Evolutionary conservation across 768 basidiomycete genomes (phyloP).

Genomic region (Mycena filopes): DNA sequence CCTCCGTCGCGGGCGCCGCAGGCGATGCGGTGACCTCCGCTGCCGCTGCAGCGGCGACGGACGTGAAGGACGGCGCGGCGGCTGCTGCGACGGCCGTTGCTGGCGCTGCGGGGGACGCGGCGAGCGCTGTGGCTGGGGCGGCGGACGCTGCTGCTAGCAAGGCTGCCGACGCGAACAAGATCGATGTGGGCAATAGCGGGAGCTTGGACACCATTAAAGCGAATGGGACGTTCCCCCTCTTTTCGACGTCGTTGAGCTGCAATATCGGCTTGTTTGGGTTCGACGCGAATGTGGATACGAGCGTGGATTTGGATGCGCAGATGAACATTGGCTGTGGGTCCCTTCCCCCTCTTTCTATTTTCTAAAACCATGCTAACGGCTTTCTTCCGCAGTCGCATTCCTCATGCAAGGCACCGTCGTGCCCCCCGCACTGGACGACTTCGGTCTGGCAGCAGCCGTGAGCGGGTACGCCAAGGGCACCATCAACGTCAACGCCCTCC

Average conservation of each 20-base stretch:
- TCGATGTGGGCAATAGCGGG: conserved; percentile 4
- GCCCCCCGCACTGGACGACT: conserved; percentile 1
- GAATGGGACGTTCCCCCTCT: conserved; percentile 13
- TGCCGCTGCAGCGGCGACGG: too few relatives aligned
- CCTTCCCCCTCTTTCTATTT: neutral
- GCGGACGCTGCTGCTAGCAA: neutral
- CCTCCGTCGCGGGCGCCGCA: too few relatives aligned
- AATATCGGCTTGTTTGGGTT: conserved; percentile 7
- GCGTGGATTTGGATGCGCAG: conserved; percentile 14
- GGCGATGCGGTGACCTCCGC: too few relatives aligned
- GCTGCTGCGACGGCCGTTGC: neutral
- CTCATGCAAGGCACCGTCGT: conserved; percentile 17
- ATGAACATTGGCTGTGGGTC: conserved; percentile 15
- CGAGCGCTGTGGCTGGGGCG: too few relatives aligned
- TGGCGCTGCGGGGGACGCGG: neutral
- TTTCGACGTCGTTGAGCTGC: conserved; percentile 6
- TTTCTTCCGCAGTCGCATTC: conserved; percentile 8
- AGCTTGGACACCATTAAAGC: conserved; percentile 8
- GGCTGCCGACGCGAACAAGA: conserved; percentile 1
- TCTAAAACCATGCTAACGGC: neutral
- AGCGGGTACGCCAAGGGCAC: conserved; percentile 19
- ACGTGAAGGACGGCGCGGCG: neutral
- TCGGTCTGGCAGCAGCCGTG: conserved; percentile 13
- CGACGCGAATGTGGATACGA: conserved; percentile 6
- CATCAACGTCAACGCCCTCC: conserved; percentile 13